These are phyloP conservation scores for Ascoidea tarda DNA, from an alignment of 805 yeast species.

Conservation along the genomic window DNA sequence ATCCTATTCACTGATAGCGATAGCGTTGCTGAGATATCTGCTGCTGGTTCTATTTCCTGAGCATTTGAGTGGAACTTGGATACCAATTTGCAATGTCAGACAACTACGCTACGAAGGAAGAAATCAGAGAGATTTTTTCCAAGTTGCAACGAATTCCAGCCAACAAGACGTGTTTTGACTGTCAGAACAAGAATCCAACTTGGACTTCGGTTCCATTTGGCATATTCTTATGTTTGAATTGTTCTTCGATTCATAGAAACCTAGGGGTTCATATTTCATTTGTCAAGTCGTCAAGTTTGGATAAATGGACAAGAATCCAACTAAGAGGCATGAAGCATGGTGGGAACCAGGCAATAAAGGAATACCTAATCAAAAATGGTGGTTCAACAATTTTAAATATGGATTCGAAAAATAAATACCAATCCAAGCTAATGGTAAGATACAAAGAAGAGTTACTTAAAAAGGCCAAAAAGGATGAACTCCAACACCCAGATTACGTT, in stretches of 20 bases:
- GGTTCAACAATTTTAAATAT: slow-evolving; percentile 54
- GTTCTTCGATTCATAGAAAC: slow-evolving; percentile 91
- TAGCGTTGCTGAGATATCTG: too few relatives aligned
- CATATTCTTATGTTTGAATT: slow-evolving; percentile 80
- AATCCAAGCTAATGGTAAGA: slow-evolving; percentile 62
- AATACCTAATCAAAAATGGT: slow-evolving; percentile 71
- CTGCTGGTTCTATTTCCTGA: too few relatives aligned
- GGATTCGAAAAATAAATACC: slow-evolving; percentile 68
- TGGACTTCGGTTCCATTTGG: slow-evolving; percentile 99
- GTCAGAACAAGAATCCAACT: slow-evolving; percentile 87
- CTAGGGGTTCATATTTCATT: slow-evolving; percentile 93
- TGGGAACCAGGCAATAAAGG: slow-evolving; percentile 80
- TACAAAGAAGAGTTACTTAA: slow-evolving; percentile 72
- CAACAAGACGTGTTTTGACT: slow-evolving; percentile 85
- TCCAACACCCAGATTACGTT: slow-evolving; percentile 56
- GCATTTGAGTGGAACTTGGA: too few relatives aligned
- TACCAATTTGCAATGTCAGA: slow-evolving; percentile 3
- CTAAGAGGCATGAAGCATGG: slow-evolving; percentile 87
- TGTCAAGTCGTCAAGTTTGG: slow-evolving; percentile 84
- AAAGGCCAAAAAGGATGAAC: slow-evolving; percentile 51
- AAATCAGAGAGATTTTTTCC: slow-evolving; percentile 49
- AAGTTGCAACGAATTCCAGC: slow-evolving; percentile 51
- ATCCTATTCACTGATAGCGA: too few relatives aligned
- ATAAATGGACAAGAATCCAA: slow-evolving; percentile 87
- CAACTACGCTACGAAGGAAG: slow-evolving; percentile 45